These are phyloP conservation scores for Macrolepiota fuliginosa DNA, from an alignment of 768 basidiomycete genomes.

Conservation along the genomic window DNA sequence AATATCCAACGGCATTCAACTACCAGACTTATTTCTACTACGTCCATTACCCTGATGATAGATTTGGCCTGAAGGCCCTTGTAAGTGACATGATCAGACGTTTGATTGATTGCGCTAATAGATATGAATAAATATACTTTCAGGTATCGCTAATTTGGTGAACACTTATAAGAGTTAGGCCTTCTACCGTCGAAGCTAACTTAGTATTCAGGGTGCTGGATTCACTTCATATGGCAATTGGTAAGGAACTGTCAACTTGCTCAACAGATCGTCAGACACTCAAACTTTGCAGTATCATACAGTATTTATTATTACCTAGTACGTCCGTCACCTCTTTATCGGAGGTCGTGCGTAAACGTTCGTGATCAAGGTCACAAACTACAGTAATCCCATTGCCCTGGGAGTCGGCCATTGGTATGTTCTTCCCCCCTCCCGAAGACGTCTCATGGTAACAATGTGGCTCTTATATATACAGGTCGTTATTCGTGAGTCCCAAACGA, in stretches of 20 bases:
- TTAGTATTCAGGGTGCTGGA: slow-evolving; percentile 25
- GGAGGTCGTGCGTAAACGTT: slow-evolving; percentile 7
- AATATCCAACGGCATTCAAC: background rate
- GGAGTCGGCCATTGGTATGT: slow-evolving; percentile 34
- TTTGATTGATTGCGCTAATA: background rate
- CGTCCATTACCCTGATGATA: slow-evolving; percentile 30
- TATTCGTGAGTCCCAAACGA: slow-evolving; percentile 26
- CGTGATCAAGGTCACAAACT: slow-evolving; percentile 30
- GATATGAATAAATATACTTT: background rate
- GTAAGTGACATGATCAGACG: slow-evolving; percentile 15
- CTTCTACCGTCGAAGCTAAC: background rate
- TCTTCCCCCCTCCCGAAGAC: background rate
- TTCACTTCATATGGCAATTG: slow-evolving; percentile 28
- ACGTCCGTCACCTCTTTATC: background rate
- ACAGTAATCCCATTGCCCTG: slow-evolving; percentile 31
- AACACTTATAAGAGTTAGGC: background rate
- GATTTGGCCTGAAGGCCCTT: slow-evolving; percentile 21
- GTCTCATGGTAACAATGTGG: background rate
- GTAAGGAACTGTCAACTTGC: slow-evolving; percentile 15
- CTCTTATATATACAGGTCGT: slow-evolving; percentile 23
- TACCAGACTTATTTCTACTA: slow-evolving; percentile 33
- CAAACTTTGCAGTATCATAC: slow-evolving; percentile 23
- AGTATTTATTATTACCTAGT: slow-evolving; percentile 40
- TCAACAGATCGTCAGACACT: too few relatives aligned
- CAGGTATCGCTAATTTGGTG: slow-evolving; percentile 31